Evolutionary conservation across 2,329 filamentous ascomycete genomes (phyloP).

Genomic region (Alternaria sp.): DNA sequence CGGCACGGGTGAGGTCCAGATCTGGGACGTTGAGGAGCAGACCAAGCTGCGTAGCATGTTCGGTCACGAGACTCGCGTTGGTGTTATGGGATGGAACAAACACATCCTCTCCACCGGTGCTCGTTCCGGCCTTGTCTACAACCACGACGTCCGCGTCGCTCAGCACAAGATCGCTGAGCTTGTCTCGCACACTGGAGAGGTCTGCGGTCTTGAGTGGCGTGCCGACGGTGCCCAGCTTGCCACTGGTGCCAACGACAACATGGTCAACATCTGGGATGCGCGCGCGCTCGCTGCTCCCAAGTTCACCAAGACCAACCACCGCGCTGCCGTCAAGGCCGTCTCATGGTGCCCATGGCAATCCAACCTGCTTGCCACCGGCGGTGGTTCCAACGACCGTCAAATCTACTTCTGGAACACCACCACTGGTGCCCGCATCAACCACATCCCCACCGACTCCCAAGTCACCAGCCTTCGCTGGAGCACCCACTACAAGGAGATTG

Average conservation of each 20-base stretch:
- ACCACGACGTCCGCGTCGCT: slow-evolving; percentile 97
- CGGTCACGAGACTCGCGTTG: slow-evolving; percentile 93
- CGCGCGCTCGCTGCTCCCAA: slow-evolving; percentile 92
- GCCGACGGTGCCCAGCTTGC: slow-evolving; percentile 95
- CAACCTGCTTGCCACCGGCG: slow-evolving; percentile 94
- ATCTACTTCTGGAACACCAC: slow-evolving; percentile 99
- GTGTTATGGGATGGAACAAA: slow-evolving; percentile 99
- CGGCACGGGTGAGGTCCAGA: slow-evolving; percentile 94
- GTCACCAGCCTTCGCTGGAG: slow-evolving; percentile 97
- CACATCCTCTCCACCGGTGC: slow-evolving; percentile 94
- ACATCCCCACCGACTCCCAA: slow-evolving; percentile 97
- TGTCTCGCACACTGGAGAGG: slow-evolving; percentile 94
- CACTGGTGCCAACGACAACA: slow-evolving; percentile 97
- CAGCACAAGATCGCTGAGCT: slow-evolving; percentile 99
- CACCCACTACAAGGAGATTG: slow-evolving; percentile 96
- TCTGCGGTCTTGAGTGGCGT: slow-evolving; percentile 97
- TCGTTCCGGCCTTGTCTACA: slow-evolving; percentile 92
- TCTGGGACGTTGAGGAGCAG: slow-evolving; percentile 96
- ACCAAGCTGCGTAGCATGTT: slow-evolving; percentile 98
- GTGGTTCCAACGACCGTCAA: slow-evolving; percentile 94
- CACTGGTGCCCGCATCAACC: slow-evolving; percentile 96
- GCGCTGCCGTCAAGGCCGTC: slow-evolving; percentile 96
- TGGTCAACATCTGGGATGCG: slow-evolving; percentile 99
- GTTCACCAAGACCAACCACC: slow-evolving; percentile 99
- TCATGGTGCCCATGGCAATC: slow-evolving; percentile 99